phyloP scores from a whole-genome alignment of 2,329 filamentous ascomycete species.

The Apiospora aurea region DNA sequence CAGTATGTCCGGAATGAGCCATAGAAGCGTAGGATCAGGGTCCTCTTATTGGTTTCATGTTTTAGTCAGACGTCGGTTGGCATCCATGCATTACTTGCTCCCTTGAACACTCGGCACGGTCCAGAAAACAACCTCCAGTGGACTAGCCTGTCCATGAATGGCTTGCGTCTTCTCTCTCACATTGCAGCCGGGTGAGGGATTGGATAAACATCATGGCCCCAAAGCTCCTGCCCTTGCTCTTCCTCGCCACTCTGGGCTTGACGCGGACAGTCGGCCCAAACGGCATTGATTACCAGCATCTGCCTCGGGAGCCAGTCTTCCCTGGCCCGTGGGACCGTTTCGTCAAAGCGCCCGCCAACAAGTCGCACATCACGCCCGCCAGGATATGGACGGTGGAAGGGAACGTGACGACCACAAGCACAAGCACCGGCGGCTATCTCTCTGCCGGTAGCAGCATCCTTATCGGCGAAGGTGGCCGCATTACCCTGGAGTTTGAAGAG shows the following conservation, averaged over 20 bases:
- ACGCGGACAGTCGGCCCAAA: conserved; percentile 6
- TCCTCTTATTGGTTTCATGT: background rate
- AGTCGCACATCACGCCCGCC: conserved; percentile 43
- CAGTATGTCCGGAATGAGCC: background rate
- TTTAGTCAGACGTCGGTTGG: background rate
- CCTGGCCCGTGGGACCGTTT: conserved; percentile 49
- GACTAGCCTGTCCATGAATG: too few relatives aligned
- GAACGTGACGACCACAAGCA: conserved; percentile 37
- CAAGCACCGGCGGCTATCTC: conserved; percentile 24
- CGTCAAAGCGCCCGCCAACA: conserved; percentile 46
- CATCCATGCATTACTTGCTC: background rate
- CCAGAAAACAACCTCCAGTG: background rate
- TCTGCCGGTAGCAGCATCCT: conserved; percentile 32
- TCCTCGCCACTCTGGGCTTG: background rate
- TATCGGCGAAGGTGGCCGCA: conserved; percentile 42
- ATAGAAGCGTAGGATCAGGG: background rate
- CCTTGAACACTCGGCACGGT: background rate
- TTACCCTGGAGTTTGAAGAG: conserved; percentile 49
- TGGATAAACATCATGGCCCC: background rate
- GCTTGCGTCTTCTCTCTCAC: background rate
- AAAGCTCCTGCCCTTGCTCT: background rate
- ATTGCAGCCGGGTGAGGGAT: background rate
- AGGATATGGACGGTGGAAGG: conserved; percentile 45
- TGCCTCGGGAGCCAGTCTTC: conserved; percentile 44
- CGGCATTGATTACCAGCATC: conserved; percentile 33